Evolutionary conservation across 345 rosid species (phyloP).

Genomic region (Lepidium africanum): DNA sequence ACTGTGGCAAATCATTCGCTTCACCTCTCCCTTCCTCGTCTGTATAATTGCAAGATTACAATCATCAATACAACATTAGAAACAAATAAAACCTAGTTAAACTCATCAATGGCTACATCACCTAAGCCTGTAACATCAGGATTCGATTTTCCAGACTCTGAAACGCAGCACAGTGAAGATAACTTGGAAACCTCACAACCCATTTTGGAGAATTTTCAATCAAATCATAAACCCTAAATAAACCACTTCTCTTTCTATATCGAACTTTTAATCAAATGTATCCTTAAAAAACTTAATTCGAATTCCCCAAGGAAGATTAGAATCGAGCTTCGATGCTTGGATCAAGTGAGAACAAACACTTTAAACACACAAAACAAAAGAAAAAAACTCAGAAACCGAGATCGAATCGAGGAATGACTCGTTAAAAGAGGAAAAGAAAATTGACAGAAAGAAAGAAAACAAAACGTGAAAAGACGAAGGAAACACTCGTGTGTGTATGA

Average conservation of each 20-base stretch:
- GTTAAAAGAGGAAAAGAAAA: not conserved
- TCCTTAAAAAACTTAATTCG: not conserved
- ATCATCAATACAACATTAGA: not conserved
- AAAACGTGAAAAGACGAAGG: not conserved
- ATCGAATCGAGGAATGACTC: constrained; percentile 6
- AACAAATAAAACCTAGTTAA: not conserved
- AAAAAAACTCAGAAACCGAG: not conserved
- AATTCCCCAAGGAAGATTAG: not conserved
- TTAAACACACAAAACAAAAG: not conserved
- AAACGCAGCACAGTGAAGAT: constrained; percentile 46
- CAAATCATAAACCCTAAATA: not conserved
- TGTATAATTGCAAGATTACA: not conserved
- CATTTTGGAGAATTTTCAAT: constrained; percentile 13
- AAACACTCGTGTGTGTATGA: not conserved
- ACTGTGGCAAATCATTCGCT: constrained; percentile 39
- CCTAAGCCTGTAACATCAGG: constrained; percentile 51
- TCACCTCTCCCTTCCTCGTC: constrained; percentile 42
- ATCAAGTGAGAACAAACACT: not conserved
- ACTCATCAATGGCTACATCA: constrained; percentile 6
- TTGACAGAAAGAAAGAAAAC: not conserved
- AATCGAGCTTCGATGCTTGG: not conserved
- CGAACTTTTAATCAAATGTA: not conserved
- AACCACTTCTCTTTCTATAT: not conserved
- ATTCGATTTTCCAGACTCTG: constrained; percentile 49
- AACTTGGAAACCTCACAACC: constrained; percentile 53